A percentile compares a stretch with the other conserved stretches of the same genome.
These are phyloP conservation scores for Aureobasidium leucospermi DNA, from an alignment of 2,329 filamentous ascomycete species.

Conservation along the genomic window DNA sequence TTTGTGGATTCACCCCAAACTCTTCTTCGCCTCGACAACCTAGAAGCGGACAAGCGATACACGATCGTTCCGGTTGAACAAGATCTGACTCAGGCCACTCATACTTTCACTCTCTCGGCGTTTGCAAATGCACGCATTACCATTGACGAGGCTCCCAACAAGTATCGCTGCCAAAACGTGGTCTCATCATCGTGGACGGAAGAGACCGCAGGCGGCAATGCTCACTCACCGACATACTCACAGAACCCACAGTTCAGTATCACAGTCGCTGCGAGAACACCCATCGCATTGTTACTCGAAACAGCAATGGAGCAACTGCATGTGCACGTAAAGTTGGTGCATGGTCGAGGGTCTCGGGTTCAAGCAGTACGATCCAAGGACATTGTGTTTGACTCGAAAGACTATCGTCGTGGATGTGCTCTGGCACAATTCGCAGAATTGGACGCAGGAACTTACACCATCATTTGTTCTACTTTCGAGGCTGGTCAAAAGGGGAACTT, in stretches of 20 bases:
- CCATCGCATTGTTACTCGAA: conserved; percentile 67
- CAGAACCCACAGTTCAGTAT: conserved; percentile 82
- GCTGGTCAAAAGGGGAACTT: conserved; percentile 69
- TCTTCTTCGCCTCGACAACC: conserved; percentile 66
- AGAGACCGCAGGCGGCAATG: conserved; percentile 76
- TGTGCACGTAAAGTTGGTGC: conserved; percentile 78
- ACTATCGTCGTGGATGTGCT: conserved; percentile 76
- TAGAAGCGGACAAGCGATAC: conserved; percentile 44
- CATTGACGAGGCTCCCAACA: conserved; percentile 55
- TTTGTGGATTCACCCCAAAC: conserved; percentile 93
- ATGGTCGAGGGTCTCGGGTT: conserved; percentile 66
- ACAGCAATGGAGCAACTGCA: conserved; percentile 60
- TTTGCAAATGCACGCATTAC: conserved; percentile 61
- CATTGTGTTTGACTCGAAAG: conserved; percentile 74
- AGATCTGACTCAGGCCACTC: conserved; percentile 62
- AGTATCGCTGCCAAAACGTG: conserved; percentile 53
- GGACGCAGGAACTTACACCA: conserved; percentile 69
- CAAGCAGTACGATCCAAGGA: conserved; percentile 65
- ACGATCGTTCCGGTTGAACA: conserved; percentile 71
- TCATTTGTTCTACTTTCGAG: conserved; percentile 88
- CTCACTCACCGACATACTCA: conserved; percentile 67
- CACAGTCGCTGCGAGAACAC: conserved; percentile 47
- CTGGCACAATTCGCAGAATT: conserved; percentile 56
- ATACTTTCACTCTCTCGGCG: conserved; percentile 81
- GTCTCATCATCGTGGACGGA: conserved; percentile 64